Percentiles rank a stretch among this genome's conserved stretches.
These are phyloP conservation scores for Poterioochromonas sp. DNA, from an alignment of 352 stramenopile species.

Conservation along the genomic window DNA sequence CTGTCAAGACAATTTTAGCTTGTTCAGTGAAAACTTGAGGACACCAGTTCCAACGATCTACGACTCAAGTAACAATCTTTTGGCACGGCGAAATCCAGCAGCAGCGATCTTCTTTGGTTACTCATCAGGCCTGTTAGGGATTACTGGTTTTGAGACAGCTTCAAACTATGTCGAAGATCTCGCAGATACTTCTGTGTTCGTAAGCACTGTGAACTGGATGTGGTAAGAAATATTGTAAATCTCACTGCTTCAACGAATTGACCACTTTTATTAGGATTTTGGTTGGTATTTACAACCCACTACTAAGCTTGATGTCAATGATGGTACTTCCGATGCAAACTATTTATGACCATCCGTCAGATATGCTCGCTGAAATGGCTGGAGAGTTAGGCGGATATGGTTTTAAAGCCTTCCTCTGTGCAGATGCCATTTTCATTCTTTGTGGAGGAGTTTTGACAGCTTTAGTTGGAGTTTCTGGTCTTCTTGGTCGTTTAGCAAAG, in stretches of 20 bases:
- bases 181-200: background rate
- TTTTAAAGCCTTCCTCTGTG: background rate
- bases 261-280: background rate
- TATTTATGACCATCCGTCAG: background rate
- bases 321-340: background rate
- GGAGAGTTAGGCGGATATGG: background rate
- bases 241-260: too few relatives aligned
- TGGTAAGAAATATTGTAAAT: background rate
- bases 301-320: constrained; percentile 2
- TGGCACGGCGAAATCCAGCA: background rate
- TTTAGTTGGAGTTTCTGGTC: background rate
- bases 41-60: background rate
- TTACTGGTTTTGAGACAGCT: constrained; percentile 11
- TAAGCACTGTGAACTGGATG: constrained; percentile 12
- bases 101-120: background rate
- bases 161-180: background rate
- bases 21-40: background rate
- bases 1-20: background rate
- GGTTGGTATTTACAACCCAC: constrained; percentile 8
- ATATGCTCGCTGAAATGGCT: constrained; percentile 10
- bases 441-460: constrained; percentile 1
- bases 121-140: background rate
- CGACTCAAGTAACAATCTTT: background rate
- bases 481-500: background rate
- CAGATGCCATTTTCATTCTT: background rate